A percentile compares a stretch with the other conserved stretches of the same genome.
Evolutionary conservation across 108 stramenopile genomes (phyloP).

Genomic region (Skeletonema tropicum): DNA sequence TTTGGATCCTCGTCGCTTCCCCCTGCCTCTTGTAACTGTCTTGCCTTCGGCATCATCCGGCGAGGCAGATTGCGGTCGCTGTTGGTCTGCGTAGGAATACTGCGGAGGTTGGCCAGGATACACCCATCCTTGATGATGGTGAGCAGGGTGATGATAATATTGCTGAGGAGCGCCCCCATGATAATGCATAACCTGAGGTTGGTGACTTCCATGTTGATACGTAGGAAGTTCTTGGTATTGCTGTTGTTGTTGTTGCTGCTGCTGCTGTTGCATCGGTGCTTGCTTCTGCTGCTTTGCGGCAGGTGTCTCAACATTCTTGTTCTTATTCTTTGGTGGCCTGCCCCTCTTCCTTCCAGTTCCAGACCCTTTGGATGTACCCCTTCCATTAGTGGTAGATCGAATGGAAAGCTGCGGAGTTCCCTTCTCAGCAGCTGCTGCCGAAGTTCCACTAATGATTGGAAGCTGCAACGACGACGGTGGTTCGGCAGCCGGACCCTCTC

Average conservation of each 20-base stretch:
- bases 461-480: conserved; percentile 42
- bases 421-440: background rate
- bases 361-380: background rate
- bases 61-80: background rate
- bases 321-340: conserved; percentile 29
- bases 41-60: background rate
- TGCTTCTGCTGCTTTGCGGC: background rate
- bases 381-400: conserved; percentile 21
- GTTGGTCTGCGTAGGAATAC: conserved; percentile 21
- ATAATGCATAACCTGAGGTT: conserved; percentile 31
- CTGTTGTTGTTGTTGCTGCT: conserved; percentile 12
- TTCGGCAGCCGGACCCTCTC: background rate
- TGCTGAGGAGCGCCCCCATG: conserved; percentile 6
- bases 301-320: conserved; percentile 16
- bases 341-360: conserved; percentile 8
- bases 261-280: background rate
- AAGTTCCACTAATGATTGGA: conserved; percentile 36
- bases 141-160: conserved; percentile 27
- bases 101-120: conserved; percentile 14
- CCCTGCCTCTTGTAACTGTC: conserved; percentile 1
- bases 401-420: conserved; percentile 36
- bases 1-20: background rate
- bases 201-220: conserved; percentile 10
- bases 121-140: conserved; percentile 15
- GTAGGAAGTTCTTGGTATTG: conserved; percentile 21